A percentile compares a stretch with the other conserved stretches of the same genome.
These are phyloP conservation scores for Aegilops longissima DNA, from an alignment of 176 grass and related monocot genomes.

Conservation along the genomic window DNA sequence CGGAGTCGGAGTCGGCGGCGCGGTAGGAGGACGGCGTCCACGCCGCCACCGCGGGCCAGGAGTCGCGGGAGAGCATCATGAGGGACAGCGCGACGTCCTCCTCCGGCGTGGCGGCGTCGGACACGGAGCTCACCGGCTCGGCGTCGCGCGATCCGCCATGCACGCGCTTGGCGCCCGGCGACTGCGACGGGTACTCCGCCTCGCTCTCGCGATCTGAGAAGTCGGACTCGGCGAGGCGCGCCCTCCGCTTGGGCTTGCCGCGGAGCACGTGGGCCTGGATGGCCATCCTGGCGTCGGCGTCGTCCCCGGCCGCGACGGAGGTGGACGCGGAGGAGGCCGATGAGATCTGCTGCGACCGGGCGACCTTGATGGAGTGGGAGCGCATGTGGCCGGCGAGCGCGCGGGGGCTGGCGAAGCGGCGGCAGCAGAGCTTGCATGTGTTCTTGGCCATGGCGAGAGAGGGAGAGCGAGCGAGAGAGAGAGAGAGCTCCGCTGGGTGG, in stretches of 20 bases:
- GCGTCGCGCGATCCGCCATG: constrained; percentile 34
- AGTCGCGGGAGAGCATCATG: constrained; percentile 73
- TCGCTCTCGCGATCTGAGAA: constrained; percentile 80
- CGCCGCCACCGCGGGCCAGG: constrained; percentile 13
- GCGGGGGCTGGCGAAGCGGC: constrained; percentile 64
- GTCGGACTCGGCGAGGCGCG: constrained; percentile 46
- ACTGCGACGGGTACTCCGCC: constrained; percentile 31
- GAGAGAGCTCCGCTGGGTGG: neutral
- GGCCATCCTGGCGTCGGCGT: constrained; percentile 13
- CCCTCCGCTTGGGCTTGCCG: constrained; percentile 61
- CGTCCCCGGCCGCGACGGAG: constrained; percentile 26
- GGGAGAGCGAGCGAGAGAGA: neutral
- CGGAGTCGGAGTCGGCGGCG: neutral
- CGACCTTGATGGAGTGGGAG: constrained; percentile 51
- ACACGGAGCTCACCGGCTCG: constrained; percentile 65
- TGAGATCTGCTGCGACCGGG: constrained; percentile 47
- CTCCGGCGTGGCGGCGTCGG: constrained; percentile 53
- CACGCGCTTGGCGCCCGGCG: constrained; percentile 26
- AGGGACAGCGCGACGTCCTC: constrained; percentile 67
- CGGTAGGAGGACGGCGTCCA: neutral
- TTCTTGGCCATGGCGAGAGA: constrained; percentile 58
- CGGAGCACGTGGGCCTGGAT: constrained; percentile 42
- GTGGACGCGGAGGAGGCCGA: constrained; percentile 49
- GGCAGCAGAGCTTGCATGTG: constrained; percentile 70
- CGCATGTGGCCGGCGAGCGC: constrained; percentile 79